Base-by-base conservation (phyloP, 192 early-diverging fungal genomes). In the Umbelopsis isabellina region DNA sequence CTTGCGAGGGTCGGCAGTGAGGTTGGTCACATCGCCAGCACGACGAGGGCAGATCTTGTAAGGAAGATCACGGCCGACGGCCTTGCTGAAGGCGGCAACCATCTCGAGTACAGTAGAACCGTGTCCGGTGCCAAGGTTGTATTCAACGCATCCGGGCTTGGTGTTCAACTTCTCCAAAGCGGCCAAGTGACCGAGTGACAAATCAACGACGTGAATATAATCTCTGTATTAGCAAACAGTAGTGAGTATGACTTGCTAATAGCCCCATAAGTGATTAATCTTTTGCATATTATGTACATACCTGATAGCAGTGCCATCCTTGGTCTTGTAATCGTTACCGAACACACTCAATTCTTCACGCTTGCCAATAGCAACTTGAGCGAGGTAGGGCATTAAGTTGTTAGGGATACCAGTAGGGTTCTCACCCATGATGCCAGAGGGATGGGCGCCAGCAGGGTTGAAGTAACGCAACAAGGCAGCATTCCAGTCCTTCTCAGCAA, bases 191-290 rank as follows among this genome's bases (percentile, higher is more conserved):
- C 92, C 97, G 33, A 84, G 75, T 9, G 96, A 92, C 37, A 99
- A 83, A 75, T 99, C 97, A 68, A 93, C 91, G 13, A 99, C 96
- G 76, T 99, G 95, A 65, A 99, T 92, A 78, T 99, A 99, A 81
- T 99, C 97, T 58, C 96, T 86, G 64, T 21, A 53, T 49, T 3
- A 35, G 9, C 15, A 52, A 47, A 52, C 22, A 27, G 8, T 27
- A 13, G 30, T 55, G 22, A 27, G 7, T 12, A 20, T 46, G 27
- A 46, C 22, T 37, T 30, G 33, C 6, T 23, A 25, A 35, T 4
- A 7, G 20, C 1, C 50, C 23, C 30, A 35, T 33, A 12, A 25
- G 13, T n/a, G 3, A 30, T 30, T 1, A 1, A 30, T 2, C 3
- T 30, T 30, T 30, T 30, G 1, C 27, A 30, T 30, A 30, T 1